Percentiles rank a stretch among this genome's conserved stretches.
These are phyloP conservation scores for Cryptosporidium xiaoi DNA, from an alignment of 169 alveolate genomes.

Conservation along the genomic window DNA sequence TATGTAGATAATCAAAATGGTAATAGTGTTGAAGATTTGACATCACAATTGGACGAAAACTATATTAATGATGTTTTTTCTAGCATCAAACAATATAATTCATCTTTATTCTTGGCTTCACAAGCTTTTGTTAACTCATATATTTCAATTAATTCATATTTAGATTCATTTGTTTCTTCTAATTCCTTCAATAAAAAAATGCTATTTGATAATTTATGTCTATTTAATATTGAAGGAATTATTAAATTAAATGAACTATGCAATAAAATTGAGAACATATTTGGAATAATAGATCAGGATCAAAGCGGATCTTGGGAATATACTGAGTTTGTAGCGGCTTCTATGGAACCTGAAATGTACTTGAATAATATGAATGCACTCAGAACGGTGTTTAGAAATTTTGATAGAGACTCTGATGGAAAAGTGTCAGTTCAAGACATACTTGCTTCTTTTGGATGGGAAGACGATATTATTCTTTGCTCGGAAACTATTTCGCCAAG, in stretches of 20 bases:
- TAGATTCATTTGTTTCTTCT: neutral
- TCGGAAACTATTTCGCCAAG: conserved; percentile 64
- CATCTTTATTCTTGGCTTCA: too few species aligned
- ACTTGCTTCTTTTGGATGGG: conserved; percentile 73
- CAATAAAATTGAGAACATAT: conserved; percentile 41
- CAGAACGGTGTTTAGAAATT: conserved; percentile 55
- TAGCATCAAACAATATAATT: too few species aligned
- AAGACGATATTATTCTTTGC: conserved; percentile 65
- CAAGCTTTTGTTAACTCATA: neutral
- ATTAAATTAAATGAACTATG: conserved; percentile 50
- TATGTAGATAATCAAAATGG: neutral
- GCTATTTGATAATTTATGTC: conserved; percentile 15
- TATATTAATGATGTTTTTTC: too few species aligned
- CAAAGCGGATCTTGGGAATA: conserved; percentile 75
- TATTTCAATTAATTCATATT: conserved; percentile 10
- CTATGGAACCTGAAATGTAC: conserved; percentile 57
- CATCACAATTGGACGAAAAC: too few species aligned
- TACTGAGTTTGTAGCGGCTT: conserved; percentile 64
- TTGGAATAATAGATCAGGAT: conserved; percentile 69
- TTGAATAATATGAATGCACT: conserved; percentile 30
- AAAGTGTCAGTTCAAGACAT: conserved; percentile 72
- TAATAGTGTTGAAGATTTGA: too few species aligned
- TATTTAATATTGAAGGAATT: conserved; percentile 17
- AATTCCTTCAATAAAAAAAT: neutral
- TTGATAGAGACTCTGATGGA: conserved; percentile 71